These are phyloP conservation scores for Botrytis paeoniae DNA, from an alignment of 2,329 filamentous ascomycete species.

Conservation along the genomic window DNA sequence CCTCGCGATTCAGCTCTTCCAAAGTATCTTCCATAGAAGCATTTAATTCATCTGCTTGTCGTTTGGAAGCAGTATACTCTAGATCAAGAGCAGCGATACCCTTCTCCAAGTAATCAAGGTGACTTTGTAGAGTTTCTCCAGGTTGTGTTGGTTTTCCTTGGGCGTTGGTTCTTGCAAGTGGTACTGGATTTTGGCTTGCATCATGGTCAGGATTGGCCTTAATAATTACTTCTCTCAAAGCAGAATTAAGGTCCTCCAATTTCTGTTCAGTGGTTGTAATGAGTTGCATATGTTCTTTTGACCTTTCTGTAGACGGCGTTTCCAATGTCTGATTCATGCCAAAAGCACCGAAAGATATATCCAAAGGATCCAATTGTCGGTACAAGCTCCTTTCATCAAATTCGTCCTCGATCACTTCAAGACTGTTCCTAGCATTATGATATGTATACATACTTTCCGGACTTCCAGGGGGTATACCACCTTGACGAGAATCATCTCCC, in stretches of 20 bases:
- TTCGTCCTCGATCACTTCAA: slow-evolving; percentile 55
- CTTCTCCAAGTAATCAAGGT: slow-evolving; percentile 70
- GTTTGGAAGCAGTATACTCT: slow-evolving; percentile 44
- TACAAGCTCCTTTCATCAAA: slow-evolving; percentile 80
- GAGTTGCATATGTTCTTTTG: slow-evolving; percentile 44
- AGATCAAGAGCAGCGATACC: slow-evolving; percentile 59
- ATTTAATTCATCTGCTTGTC: slow-evolving; percentile 28
- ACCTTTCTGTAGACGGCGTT: slow-evolving; percentile 21
- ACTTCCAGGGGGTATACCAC: slow-evolving; percentile 67
- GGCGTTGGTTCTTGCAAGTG: slow-evolving; percentile 43
- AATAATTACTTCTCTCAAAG: slow-evolving; percentile 64
- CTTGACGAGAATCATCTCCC: slow-evolving; percentile 40
- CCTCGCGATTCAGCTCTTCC: slow-evolving; percentile 59
- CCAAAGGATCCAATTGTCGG: slow-evolving; percentile 62
- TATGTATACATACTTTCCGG: slow-evolving; percentile 74
- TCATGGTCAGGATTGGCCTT: slow-evolving; percentile 53
- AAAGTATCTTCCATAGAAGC: slow-evolving; percentile 50
- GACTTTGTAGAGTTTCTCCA: slow-evolving; percentile 49
- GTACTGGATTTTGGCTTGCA: slow-evolving; percentile 27
- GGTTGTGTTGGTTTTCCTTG: slow-evolving; percentile 42
- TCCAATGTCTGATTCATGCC: slow-evolving; percentile 21
- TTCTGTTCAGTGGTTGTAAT: slow-evolving; percentile 62
- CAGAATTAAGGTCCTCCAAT: slow-evolving; percentile 65
- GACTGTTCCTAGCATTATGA: slow-evolving; percentile 57
- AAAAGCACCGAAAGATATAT: slow-evolving; percentile 43